Percentiles rank a stretch among this genome's conserved stretches.
These are phyloP conservation scores for Fragosphaeria purpurea DNA, from an alignment of 2,329 filamentous ascomycete species.

Conservation along the genomic window DNA sequence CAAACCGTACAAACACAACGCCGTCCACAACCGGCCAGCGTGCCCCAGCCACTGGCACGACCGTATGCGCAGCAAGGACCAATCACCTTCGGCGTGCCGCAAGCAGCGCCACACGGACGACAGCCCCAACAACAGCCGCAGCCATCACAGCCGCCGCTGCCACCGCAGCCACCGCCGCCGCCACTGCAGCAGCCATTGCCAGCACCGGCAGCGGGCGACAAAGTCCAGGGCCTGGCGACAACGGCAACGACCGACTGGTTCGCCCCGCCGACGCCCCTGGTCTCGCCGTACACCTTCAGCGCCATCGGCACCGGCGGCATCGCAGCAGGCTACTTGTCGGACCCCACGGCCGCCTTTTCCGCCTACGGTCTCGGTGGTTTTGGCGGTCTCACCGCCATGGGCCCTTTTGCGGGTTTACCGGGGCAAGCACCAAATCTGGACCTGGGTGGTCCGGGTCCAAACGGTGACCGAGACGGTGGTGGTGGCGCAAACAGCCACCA, in stretches of 20 bases:
- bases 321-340: conserved; percentile 9
- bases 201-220: background rate
- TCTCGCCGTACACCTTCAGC: conserved; percentile 40
- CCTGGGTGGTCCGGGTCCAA: background rate
- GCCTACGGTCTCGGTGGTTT: conserved; percentile 14
- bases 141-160: background rate
- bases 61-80: conserved; percentile 1
- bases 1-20: conserved; percentile 14
- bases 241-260: conserved; percentile 40
- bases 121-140: conserved; percentile 19
- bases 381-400: conserved; percentile 5
- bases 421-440: conserved; percentile 10
- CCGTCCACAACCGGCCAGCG: conserved; percentile 5
- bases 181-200: conserved; percentile 28
- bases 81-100: conserved; percentile 30
- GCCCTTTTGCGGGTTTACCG: conserved; percentile 2
- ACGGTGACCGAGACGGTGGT: background rate
- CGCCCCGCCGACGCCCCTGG: conserved; percentile 40
- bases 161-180: conserved; percentile 12
- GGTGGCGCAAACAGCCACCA: background rate
- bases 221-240: conserved; percentile 21
- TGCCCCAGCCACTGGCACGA: background rate
- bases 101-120: conserved; percentile 18
- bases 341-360: conserved; percentile 15
- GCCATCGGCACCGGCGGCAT: conserved; percentile 22